Evolutionary conservation across 768 basidiomycete genomes (phyloP), one percentile per base, ranked within the genome.

Genomic region (Pulveroboletus frians): DNA sequence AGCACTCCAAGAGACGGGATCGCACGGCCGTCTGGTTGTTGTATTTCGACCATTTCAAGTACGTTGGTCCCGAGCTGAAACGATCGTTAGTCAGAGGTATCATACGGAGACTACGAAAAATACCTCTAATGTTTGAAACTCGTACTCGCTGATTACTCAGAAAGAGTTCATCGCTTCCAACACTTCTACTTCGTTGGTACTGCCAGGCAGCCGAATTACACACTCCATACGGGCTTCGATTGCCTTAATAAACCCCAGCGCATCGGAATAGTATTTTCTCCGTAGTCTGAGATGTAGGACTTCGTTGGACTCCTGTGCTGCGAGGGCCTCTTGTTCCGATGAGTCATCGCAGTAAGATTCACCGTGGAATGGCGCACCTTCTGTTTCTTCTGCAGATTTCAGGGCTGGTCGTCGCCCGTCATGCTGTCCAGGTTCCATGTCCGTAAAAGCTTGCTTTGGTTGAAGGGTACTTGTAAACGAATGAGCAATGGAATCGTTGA

Each of bases 381-480:
- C 52, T 62, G 70, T 55, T 72, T 74, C 64, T 73, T 74, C 18
- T 29, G 63, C n/a, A n/a, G n/a, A n/a, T n/a, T n/a, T 66, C 4
- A 38, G 50, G 57, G 63, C 32, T 53, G 51, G 39, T 71, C 72
- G 2, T 72, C 69, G 6, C 73, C 76, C 52, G 71, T 68, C 5
- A 68, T 67, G 20, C 63, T 65, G 39, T 69, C 65, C 15, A 66
- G 59, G 14, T n/a, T n/a, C n/a, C n/a, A n/a, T 8, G 95, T 99
- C 95, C 94, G 97, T 85, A 94, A 74, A 55, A 95, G 81, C 72
- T 96, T n/a, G n/a, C n/a, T 96, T 82, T 94, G 92, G 76, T 95
- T 93, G 80, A 98, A 97, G 26, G 92, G 91, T 48, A 97, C 91
- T 92, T 96, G 50, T 41, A 17, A 32, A 39, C 26, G 15, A 39